These are phyloP conservation scores for Scutellaria minor DNA, from an alignment of 257 asterid species.

Conservation along the genomic window DNA sequence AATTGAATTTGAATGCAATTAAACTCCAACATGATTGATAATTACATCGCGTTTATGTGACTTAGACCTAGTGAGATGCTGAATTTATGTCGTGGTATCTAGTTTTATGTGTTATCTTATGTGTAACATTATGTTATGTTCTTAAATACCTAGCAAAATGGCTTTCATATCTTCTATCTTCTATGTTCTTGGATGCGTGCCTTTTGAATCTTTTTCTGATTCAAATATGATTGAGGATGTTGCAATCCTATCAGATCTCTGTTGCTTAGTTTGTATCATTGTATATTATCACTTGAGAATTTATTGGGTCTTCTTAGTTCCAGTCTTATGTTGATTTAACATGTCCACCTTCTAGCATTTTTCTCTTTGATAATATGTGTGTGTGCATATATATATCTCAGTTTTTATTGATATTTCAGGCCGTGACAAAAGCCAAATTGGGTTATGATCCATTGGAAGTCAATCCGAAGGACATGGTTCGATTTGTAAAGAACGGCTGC, in stretches of 20 bases:
- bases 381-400: neutral
- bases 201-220: no score
- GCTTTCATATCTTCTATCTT: no score
- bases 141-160: no score
- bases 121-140: no score
- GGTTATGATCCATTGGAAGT: conserved; percentile 98
- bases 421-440: conserved; percentile 97
- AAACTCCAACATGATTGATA: conserved; percentile 19
- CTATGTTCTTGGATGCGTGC: no score
- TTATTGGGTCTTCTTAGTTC: conserved; percentile 19
- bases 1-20: conserved; percentile 13
- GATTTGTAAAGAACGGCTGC: conserved; percentile 94
- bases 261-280: no score
- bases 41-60: conserved; percentile 15
- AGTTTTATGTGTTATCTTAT: conserved; percentile 10
- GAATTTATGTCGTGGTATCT: conserved; percentile 2
- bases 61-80: conserved; percentile 11
- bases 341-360: conserved; percentile 20
- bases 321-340: conserved; percentile 23
- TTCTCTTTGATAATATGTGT: conserved; percentile 12
- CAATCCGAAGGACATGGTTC: conserved; percentile 99
- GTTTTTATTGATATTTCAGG: conserved; percentile 51
- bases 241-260: no score
- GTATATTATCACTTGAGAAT: no score
- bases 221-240: no score